phyloP scores from a whole-genome alignment of 2,329 filamentous ascomycete genomes.

The Hirsutella thompsonii region DNA sequence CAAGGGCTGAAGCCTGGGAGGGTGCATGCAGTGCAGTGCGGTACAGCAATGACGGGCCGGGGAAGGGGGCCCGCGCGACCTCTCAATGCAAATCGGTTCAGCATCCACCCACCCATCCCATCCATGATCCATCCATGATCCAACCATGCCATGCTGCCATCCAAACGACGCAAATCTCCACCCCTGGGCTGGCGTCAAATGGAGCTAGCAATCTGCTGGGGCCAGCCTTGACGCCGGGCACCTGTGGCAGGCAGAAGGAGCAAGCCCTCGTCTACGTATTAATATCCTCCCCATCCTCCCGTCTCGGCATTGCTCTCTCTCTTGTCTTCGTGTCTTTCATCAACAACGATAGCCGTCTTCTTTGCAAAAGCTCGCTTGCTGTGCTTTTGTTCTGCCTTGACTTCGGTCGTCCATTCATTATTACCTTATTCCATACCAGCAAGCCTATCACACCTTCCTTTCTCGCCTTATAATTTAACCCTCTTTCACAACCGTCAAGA shows the following conservation, averaged over 20 bases:
- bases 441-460: constrained; percentile 15
- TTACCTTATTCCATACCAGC: constrained; percentile 5
- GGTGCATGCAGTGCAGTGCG: no score
- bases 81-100: no score
- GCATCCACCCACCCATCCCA: not conserved
- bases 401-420: constrained; percentile 47
- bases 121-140: not conserved
- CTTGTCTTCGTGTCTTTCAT: constrained; percentile 17
- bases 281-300: constrained; percentile 29
- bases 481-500: constrained; percentile 33
- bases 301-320: not conserved
- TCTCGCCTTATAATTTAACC: constrained; percentile 19
- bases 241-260: no score
- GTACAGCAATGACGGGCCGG: not conserved
- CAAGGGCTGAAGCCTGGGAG: no score
- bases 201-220: not conserved
- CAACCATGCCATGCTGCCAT: not conserved
- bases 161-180: constrained; percentile 1
- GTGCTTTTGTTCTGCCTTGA: constrained; percentile 18
- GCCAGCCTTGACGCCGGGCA: constrained; percentile 31
- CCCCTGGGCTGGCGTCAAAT: not conserved
- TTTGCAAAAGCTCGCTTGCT: constrained; percentile 17
- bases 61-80: not conserved
- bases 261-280: constrained; percentile 2
- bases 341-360: constrained; percentile 30